phyloP scores from a whole-genome alignment of 2,329 filamentous ascomycete genomes.

The Fusarium odoratissimum region DNA sequence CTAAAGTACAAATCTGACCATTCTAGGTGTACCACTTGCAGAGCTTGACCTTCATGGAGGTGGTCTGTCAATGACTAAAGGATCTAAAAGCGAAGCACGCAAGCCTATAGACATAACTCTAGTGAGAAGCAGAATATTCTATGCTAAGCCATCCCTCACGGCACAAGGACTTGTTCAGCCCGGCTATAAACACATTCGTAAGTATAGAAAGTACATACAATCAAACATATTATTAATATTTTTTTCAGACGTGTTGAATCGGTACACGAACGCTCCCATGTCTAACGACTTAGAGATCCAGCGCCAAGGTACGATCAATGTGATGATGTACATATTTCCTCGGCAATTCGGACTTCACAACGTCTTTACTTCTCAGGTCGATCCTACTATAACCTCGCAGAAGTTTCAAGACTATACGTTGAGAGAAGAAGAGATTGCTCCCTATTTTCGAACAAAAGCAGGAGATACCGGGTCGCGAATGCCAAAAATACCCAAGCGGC shows the following conservation, averaged over 20 bases:
- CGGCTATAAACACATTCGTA: constrained; percentile 85
- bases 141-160: constrained; percentile 79
- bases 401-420: constrained; percentile 86
- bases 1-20: neutral
- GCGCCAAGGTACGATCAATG: constrained; percentile 68
- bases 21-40: constrained; percentile 62
- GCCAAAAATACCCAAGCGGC: constrained; percentile 68
- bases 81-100: constrained; percentile 7
- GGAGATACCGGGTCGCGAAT: constrained; percentile 14
- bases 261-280: constrained; percentile 58
- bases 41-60: constrained; percentile 53
- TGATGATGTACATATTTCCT: constrained; percentile 95
- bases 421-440: constrained; percentile 82
- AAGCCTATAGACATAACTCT: constrained; percentile 74
- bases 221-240: constrained; percentile 25
- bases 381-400: constrained; percentile 74
- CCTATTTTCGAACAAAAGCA: constrained; percentile 37
- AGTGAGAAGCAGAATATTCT: constrained; percentile 86
- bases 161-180: constrained; percentile 74
- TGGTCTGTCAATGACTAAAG: constrained; percentile 6
- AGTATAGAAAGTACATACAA: constrained; percentile 47
- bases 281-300: constrained; percentile 22
- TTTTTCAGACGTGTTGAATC: constrained; percentile 80
- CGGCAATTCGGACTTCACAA: constrained; percentile 91
- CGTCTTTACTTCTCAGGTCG: constrained; percentile 80